phyloP scores from a whole-genome alignment of 169 alveolate species.

The Nephromyces sp. region DNA sequence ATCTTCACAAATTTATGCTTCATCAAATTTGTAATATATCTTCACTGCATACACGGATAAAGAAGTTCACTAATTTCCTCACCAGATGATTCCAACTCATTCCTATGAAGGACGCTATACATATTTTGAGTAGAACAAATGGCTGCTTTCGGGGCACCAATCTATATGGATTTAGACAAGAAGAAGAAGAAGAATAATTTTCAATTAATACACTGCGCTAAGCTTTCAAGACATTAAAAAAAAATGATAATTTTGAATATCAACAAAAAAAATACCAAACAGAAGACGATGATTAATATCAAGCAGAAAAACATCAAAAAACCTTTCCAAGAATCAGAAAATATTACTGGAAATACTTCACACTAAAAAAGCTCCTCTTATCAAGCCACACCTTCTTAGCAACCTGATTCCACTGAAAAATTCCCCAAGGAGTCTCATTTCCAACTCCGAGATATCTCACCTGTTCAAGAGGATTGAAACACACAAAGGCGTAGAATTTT shows the following conservation, averaged over 20 bases:
- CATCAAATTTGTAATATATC: no score
- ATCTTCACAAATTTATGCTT: no score
- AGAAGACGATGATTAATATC: neutral
- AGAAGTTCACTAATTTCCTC: no score
- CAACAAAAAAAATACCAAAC: neutral
- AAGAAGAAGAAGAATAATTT: no score
- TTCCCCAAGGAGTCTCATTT: constrained; percentile 66
- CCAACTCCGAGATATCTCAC: constrained; percentile 58
- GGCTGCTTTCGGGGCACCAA: no score
- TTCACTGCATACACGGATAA: no score
- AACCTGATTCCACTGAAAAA: constrained; percentile 41
- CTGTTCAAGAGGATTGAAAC: constrained; percentile 7
- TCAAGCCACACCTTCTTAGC: constrained; percentile 41
- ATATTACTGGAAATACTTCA: neutral
- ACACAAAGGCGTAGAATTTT: neutral
- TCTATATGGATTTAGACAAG: no score
- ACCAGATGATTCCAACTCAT: constrained; percentile 59
- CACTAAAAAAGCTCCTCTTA: constrained; percentile 14
- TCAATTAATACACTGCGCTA: no score
- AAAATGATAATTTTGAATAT: no score
- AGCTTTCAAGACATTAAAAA: no score
- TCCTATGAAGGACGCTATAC: constrained; percentile 60
- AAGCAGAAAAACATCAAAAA: neutral
- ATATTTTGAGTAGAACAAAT: constrained; percentile 51
- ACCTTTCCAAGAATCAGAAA: neutral